Evolutionary conservation across 257 asterid genomes (phyloP).

Genomic region (Solanum corneliomulleri): DNA sequence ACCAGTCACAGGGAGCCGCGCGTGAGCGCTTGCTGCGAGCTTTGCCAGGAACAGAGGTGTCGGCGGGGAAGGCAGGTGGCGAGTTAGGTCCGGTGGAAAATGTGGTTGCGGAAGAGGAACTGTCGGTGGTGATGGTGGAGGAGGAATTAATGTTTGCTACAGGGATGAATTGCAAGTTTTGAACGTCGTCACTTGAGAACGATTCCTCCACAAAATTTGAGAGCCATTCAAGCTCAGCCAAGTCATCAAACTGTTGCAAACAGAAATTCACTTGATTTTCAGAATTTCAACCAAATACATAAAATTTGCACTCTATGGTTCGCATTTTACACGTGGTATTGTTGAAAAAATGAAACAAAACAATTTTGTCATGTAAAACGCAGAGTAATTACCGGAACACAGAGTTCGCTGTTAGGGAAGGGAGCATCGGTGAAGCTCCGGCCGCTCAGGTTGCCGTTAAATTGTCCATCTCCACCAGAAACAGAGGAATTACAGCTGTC

Average conservation of each 20-base stretch:
- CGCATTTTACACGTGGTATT: not conserved
- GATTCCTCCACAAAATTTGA: constrained; percentile 97
- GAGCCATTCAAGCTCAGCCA: constrained; percentile 98
- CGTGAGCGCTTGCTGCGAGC: constrained; percentile 99
- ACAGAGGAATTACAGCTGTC: constrained; percentile 80
- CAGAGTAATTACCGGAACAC: constrained; percentile 63
- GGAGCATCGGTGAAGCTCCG: constrained; percentile 65
- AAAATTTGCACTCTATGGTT: not conserved
- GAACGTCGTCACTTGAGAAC: constrained; percentile 74
- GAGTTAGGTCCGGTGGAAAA: constrained; percentile 7
- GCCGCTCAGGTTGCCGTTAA: constrained; percentile 69
- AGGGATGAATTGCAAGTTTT: constrained; percentile 41
- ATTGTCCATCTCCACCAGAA: constrained; percentile 57
- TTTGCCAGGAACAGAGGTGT: constrained; percentile 78
- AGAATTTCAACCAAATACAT: not conserved
- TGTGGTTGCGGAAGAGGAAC: constrained; percentile 44
- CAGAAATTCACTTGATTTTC: not conserved
- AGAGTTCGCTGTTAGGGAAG: constrained; percentile 70
- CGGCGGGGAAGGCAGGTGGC: constrained; percentile 44
- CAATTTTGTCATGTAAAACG: not conserved
- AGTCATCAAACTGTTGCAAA: constrained; percentile 60
- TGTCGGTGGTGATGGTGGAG: constrained; percentile 16
- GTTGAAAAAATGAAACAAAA: not conserved
- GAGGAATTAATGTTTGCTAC: constrained; percentile 20
- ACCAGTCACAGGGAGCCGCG: constrained; percentile 91